Evolutionary conservation across 75 land plant genomes (phyloP).

Genomic region (Pinus albicaulis): DNA sequence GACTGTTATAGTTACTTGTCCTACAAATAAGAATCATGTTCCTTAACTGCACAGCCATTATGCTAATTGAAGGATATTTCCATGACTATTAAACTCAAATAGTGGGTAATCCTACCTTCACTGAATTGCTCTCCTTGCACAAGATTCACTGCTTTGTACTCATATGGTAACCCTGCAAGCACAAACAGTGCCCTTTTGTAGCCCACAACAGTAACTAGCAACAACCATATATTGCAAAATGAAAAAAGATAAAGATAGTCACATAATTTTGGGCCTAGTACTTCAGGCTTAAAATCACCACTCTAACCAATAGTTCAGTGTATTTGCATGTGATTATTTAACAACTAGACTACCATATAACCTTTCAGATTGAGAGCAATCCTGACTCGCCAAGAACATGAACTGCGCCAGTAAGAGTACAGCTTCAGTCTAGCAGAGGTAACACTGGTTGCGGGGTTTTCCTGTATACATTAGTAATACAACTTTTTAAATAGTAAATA

Average conservation of each 20-base stretch:
- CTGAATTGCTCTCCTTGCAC: constrained; percentile 46
- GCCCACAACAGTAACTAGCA: background rate
- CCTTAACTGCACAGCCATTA: background rate
- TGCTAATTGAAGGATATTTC: background rate
- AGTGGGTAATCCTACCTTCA: constrained; percentile 29
- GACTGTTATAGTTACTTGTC: background rate
- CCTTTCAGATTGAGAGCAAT: constrained; percentile 69
- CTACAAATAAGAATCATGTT: background rate
- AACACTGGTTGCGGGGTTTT: background rate
- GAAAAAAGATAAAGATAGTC: background rate
- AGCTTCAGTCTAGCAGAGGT: constrained; percentile 16
- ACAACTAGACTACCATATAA: constrained; percentile 1
- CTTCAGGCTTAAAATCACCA: background rate
- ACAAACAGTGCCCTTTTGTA: background rate
- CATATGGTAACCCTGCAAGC: constrained; percentile 45
- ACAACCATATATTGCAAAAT: background rate
- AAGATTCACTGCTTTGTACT: constrained; percentile 62
- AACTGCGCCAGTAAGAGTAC: constrained; percentile 58
- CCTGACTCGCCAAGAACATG: constrained; percentile 65
- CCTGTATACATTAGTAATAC: background rate
- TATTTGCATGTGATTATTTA: background rate
- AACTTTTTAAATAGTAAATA: background rate
- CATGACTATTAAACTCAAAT: background rate
- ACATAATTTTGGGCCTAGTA: background rate
- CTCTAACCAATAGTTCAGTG: background rate